Conservation (phyloP, 208 protist genomes). For the Hexamita inflata region DNA sequence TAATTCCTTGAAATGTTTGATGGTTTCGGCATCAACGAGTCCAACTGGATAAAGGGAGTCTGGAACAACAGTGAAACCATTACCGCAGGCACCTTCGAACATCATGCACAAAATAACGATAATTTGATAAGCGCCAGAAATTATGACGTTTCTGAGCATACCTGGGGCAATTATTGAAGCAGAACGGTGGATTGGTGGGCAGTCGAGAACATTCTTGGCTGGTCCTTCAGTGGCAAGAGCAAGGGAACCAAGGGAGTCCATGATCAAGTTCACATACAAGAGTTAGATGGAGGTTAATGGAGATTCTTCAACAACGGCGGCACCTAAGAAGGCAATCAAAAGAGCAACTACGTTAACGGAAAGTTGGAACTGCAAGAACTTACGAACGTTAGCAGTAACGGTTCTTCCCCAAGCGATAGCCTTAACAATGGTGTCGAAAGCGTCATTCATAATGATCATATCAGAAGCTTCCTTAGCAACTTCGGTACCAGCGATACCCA, state of each 20-base stretch:
- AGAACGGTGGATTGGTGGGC: conserved; percentile 17
- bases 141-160: conserved; percentile 33
- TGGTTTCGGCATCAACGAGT: background rate
- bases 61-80: background rate
- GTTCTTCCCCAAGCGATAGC: conserved; percentile 85
- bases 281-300: conserved; percentile 55
- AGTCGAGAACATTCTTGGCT: conserved; percentile 13
- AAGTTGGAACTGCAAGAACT: conserved; percentile 74
- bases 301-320: conserved; percentile 23
- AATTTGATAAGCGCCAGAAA: conserved; percentile 12
- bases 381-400: conserved; percentile 61
- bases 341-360: conserved; percentile 86
- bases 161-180: conserved; percentile 15
- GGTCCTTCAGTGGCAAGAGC: conserved; percentile 84
- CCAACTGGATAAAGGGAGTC: background rate
- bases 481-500: conserved; percentile 82
- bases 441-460: conserved; percentile 85
- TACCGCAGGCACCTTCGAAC: background rate
- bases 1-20: background rate
- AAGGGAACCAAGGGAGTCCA: conserved; percentile 88
- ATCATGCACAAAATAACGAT: conserved; percentile 13
- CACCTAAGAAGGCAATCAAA: conserved; percentile 68
- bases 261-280: conserved; percentile 96
- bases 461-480: conserved; percentile 71
- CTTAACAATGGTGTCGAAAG: conserved; percentile 86